A percentile compares a stretch with the other conserved stretches of the same genome.
phyloP scores from a whole-genome alignment of 345 rosid species.

The Stellera chamaejasme region DNA sequence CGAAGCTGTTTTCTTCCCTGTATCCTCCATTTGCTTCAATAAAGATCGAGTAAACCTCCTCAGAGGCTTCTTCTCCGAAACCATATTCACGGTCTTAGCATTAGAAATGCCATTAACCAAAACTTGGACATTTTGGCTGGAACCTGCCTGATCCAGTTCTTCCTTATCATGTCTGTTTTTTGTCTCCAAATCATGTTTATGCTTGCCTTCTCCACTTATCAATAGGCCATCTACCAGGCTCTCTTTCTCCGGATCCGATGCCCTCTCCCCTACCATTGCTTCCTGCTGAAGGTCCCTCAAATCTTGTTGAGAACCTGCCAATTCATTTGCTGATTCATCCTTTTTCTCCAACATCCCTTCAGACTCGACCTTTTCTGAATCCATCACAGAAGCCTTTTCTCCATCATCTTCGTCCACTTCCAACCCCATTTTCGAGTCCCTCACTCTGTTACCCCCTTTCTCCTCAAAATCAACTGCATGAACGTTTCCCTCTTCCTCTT shows the following conservation, averaged over 20 bases:
- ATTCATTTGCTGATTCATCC: conserved; percentile 4
- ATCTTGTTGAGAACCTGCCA: neutral
- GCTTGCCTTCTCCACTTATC: neutral
- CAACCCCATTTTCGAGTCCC: neutral
- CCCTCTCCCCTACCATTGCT: neutral
- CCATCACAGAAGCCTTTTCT: conserved; percentile 8
- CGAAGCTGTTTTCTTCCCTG: neutral
- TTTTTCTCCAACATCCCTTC: neutral
- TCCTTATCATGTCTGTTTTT: neutral
- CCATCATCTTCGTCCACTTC: neutral
- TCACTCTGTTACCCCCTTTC: neutral
- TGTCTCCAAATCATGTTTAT: neutral
- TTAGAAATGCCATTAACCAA: conserved; percentile 7
- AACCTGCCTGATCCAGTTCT: conserved; percentile 15
- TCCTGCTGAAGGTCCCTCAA: no score
- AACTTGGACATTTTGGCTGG: conserved; percentile 10
- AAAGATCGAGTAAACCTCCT: conserved; percentile 48
- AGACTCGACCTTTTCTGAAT: neutral
- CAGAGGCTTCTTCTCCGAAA: conserved; percentile 13
- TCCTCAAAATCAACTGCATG: neutral
- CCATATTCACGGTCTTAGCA: conserved; percentile 13
- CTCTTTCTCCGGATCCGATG: neutral
- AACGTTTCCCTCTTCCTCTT: conserved; percentile 5
- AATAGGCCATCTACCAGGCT: neutral
- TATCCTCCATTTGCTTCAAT: conserved; percentile 24